Base-by-base conservation (phyloP, 1,284 basidiomycete species). In the Austroboletus novae-zelandiae region DNA sequence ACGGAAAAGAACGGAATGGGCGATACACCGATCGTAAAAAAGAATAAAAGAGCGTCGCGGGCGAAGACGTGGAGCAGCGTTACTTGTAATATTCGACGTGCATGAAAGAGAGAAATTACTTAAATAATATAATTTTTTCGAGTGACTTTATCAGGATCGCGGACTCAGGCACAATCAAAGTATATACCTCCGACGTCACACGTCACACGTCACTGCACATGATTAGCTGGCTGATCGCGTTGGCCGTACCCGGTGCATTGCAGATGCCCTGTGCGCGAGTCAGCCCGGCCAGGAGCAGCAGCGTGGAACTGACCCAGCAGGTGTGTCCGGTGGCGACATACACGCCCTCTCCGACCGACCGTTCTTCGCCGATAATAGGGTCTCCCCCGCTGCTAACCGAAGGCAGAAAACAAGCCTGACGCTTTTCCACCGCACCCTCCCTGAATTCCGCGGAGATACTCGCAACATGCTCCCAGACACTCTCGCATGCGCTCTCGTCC, bases 321-420 rank as follows among this genome's bases (percentile, higher is more conserved):
- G 84, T 84, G 63, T 89, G 86, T 11, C 86, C 86, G 4, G 82
- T 79, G 2, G 83, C 83, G 44, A 87, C 69, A 48, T 80, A 71
- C 55, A 88, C 51, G 0, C 83, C 81, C 57, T 74, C 74, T 15
- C 78, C 77, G 29, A 78, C 67, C 14, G 64, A 59, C 6, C 55
- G 60, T 23, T 77, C 79, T 54, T 77, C 75, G 3, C 84, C 86
- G 13, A 88, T 66, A 40, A 88, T 81, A 1, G 86, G 86, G 1
- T 81, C 84, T 25, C 71, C 75, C 3, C 77, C 74, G 1, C 61
- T 54, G 47, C 63, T 69, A 15, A 83, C 78, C n/a, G 73, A 67
- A 1, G 86, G 84, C 46, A 89, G 62, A 61, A 80, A 88, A 60
- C 86, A 89, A 9, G 85, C 86, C 66, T 89, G 86, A n/a, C 74